Evolutionary conservation across 495 filamentous ascomycete genomes (phyloP), one percentile per base, ranked within the genome.

Genomic region (Daldinia bambusicola): DNA sequence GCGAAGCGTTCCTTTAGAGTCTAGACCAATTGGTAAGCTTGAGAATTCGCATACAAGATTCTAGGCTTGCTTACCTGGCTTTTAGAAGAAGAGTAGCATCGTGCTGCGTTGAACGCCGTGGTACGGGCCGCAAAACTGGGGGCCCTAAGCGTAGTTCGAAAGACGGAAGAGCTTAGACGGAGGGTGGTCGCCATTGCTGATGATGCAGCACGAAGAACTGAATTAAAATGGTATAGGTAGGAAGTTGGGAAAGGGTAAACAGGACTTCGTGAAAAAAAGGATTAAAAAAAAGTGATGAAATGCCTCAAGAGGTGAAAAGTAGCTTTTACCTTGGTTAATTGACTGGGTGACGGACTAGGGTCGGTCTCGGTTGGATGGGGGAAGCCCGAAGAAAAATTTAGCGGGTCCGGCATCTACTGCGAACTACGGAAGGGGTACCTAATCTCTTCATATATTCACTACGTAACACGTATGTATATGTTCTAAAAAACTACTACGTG

Each of bases 1-100:
- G 95, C 94, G 80, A 99, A 99, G 80, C 93, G 94, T 76, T 99
- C 95, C 86, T 99, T 99, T 78, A 99, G 85, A 69, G 94, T 93
- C 96, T 99, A 65, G 26, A 66, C 53, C 50, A 67, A 72, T 66
- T 60, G 75, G 76, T 79, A 69, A 80, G 77, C 31, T 70, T 75
- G 68, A 74, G 74, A 64, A 26, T 26, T 61, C 72, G 64, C 31
- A 20, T 56, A 26, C 0, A 32, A 43, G 38, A 8, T 30, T 30
- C 69, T 60, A 51, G 55, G 22, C 67, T 56, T 67, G 66, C 83
- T 63, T 84, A 94, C 95, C 89, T 94, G 91, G 64, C 90, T 84
- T 86, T 98, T 97, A 72, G 93, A 88, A 59, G 94, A 96, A 63
- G 71, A 74, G 83, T 97, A 97, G 88, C 88, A 89, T 82, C 94